phyloP scores from a whole-genome alignment of 2,329 filamentous ascomycete genomes.

The Lomentospora prolificans region DNA sequence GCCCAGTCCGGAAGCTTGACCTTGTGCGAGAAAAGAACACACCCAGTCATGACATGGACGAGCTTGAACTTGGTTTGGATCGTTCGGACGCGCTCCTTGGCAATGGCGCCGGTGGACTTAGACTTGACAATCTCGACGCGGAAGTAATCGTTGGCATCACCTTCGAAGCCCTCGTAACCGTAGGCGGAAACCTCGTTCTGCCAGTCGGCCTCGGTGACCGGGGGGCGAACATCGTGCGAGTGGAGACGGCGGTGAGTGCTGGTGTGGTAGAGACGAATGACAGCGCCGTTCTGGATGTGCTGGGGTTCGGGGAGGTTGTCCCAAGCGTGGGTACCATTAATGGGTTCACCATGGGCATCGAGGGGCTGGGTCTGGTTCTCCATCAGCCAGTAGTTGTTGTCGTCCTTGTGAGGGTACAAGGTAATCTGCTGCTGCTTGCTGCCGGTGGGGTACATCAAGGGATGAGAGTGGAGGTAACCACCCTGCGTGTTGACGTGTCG shows the following conservation, averaged over 20 bases:
- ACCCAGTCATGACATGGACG: slow-evolving; percentile 93
- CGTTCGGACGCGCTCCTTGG: slow-evolving; percentile 79
- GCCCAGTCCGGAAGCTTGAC: slow-evolving; percentile 98
- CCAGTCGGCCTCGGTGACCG: slow-evolving; percentile 82
- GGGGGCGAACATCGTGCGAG: slow-evolving; percentile 86
- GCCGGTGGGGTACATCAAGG: slow-evolving; percentile 93
- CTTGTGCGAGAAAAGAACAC: slow-evolving; percentile 94
- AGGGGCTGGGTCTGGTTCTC: slow-evolving; percentile 96
- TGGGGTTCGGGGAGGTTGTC: slow-evolving; percentile 56
- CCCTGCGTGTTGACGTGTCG: slow-evolving; percentile 96
- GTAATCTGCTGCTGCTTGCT: slow-evolving; percentile 99
- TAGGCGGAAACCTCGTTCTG: slow-evolving; percentile 96
- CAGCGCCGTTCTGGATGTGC: slow-evolving; percentile 68
- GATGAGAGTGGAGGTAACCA: slow-evolving; percentile 93
- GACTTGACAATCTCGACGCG: slow-evolving; percentile 88
- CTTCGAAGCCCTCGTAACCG: slow-evolving; percentile 91
- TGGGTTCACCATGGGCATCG: slow-evolving; percentile 60
- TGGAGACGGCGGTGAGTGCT: slow-evolving; percentile 83
- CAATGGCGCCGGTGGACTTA: slow-evolving; percentile 66
- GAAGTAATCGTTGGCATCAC: slow-evolving; percentile 95
- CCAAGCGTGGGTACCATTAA: slow-evolving; percentile 79
- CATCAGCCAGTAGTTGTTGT: slow-evolving; percentile 89
- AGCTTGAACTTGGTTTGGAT: slow-evolving; percentile 96
- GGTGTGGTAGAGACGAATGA: slow-evolving; percentile 75
- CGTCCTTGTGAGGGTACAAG: slow-evolving; percentile 96